Percentiles rank a stretch among this genome's conserved stretches.
Evolutionary conservation across 1,284 basidiomycete genomes (phyloP).

Genomic region (Neonothopanus nambi): DNA sequence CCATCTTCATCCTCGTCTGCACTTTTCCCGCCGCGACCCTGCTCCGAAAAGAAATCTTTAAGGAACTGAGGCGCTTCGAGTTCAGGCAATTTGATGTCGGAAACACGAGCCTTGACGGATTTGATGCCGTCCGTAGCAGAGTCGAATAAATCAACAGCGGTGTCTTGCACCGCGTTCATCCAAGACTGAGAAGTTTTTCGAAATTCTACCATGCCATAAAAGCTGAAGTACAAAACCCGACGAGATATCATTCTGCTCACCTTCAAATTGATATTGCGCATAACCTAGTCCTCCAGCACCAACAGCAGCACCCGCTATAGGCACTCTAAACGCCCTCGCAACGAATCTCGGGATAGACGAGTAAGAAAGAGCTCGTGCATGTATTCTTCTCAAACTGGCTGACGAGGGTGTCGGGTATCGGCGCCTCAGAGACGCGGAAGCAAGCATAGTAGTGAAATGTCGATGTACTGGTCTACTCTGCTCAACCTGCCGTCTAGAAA

Average conservation of each 20-base stretch:
- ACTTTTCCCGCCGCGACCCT: constrained; percentile 32
- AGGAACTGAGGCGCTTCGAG: constrained; percentile 72
- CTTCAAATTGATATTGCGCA: constrained; percentile 93
- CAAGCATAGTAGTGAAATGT: constrained; percentile 4
- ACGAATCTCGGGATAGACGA: constrained; percentile 82
- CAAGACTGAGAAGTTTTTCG: constrained; percentile 66
- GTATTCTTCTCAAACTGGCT: constrained; percentile 25
- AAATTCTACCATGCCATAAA: constrained; percentile 53
- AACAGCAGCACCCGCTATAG: constrained; percentile 81
- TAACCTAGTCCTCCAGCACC: constrained; percentile 91
- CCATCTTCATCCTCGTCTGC: constrained; percentile 28
- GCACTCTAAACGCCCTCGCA: constrained; percentile 81
- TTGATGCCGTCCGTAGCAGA: constrained; percentile 68
- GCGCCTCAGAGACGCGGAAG: constrained; percentile 9
- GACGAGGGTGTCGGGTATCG: neutral
- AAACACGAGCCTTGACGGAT: constrained; percentile 54
- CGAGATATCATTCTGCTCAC: constrained; percentile 42
- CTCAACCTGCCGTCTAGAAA: neutral
- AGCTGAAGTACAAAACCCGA: neutral
- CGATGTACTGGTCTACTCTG: constrained; percentile 4
- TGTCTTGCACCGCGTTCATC: constrained; percentile 65
- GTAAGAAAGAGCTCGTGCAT: constrained; percentile 80
- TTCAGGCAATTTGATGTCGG: constrained; percentile 65
- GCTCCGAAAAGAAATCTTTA: constrained; percentile 62
- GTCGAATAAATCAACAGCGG: constrained; percentile 65